phyloP scores from a whole-genome alignment of 2,329 filamentous ascomycete species.

The Talaromyces sp. region DNA sequence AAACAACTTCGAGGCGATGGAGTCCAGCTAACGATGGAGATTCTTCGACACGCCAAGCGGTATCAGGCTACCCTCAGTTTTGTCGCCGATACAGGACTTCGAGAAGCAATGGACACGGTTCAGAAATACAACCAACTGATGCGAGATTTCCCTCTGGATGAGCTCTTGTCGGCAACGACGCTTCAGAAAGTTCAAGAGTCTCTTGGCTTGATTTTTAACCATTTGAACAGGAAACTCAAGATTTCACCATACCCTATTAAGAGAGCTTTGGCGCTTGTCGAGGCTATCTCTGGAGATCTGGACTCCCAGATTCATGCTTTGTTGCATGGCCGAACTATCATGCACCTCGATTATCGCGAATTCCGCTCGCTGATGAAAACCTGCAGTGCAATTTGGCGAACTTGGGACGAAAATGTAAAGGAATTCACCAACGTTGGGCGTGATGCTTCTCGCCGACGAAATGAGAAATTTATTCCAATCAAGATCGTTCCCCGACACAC shows the following conservation, averaged over 20 bases:
- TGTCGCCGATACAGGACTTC: conserved; percentile 87
- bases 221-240: conserved; percentile 96
- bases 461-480: conserved; percentile 98
- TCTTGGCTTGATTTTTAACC: conserved; percentile 80
- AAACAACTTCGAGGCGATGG: conserved; percentile 81
- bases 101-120: conserved; percentile 91
- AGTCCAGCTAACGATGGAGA: conserved; percentile 84
- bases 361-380: conserved; percentile 81
- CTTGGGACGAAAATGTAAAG: conserved; percentile 94
- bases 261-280: conserved; percentile 86
- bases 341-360: conserved; percentile 87
- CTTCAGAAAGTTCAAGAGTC: conserved; percentile 84
- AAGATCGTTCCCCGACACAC: conserved; percentile 86
- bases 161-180: conserved; percentile 86
- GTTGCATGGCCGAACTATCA: conserved; percentile 77
- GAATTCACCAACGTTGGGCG: conserved; percentile 97
- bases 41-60: conserved; percentile 93
- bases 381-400: conserved; percentile 77
- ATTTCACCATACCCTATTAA: conserved; percentile 94
- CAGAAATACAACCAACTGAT: conserved; percentile 99
- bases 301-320: conserved; percentile 80
- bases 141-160: conserved; percentile 94
- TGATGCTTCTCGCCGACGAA: conserved; percentile 85
- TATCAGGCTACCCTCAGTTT: conserved; percentile 98
- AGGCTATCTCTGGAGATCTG: conserved; percentile 90